Conservation (phyloP, 2,329 filamentous ascomycete species). For the Fusarium penzigii region DNA sequence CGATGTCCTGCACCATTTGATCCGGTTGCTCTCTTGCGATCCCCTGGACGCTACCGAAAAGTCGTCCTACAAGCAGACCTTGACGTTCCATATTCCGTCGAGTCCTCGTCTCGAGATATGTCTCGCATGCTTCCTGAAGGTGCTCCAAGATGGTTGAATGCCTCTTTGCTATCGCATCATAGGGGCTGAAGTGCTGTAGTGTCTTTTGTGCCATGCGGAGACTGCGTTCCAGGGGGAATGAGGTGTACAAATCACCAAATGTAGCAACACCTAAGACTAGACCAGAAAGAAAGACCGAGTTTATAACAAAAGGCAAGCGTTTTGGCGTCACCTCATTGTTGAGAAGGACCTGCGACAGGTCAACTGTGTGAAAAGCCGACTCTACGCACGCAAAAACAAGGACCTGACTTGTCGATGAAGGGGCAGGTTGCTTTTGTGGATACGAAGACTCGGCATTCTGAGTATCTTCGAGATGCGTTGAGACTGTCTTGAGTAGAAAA, state of each 20-base stretch:
- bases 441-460: constrained; percentile 15
- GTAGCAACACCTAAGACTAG: constrained; percentile 45
- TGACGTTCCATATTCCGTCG: constrained; percentile 25
- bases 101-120: constrained; percentile 24
- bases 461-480: constrained; percentile 22
- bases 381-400: constrained; percentile 37
- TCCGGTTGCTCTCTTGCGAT: constrained; percentile 16
- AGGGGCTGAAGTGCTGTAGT: constrained; percentile 22
- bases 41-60: constrained; percentile 25
- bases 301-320: constrained; percentile 46
- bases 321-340: constrained; percentile 38
- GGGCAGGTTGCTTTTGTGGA: constrained; percentile 4
- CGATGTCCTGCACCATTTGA: background rate
- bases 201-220: constrained; percentile 24
- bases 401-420: constrained; percentile 22
- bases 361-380: constrained; percentile 38
- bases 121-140: constrained; percentile 23
- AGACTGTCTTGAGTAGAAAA: constrained; percentile 35
- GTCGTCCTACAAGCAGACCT: constrained; percentile 22
- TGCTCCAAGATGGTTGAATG: constrained; percentile 27
- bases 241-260: constrained; percentile 45
- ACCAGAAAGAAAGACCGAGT: constrained; percentile 46
- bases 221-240: constrained; percentile 33
- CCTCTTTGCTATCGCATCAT: constrained; percentile 23
- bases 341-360: constrained; percentile 39